Evolutionary conservation across 768 basidiomycete genomes (phyloP), one percentile per base, ranked within the genome.

Genomic region (Macrolepiota dolichaula): DNA sequence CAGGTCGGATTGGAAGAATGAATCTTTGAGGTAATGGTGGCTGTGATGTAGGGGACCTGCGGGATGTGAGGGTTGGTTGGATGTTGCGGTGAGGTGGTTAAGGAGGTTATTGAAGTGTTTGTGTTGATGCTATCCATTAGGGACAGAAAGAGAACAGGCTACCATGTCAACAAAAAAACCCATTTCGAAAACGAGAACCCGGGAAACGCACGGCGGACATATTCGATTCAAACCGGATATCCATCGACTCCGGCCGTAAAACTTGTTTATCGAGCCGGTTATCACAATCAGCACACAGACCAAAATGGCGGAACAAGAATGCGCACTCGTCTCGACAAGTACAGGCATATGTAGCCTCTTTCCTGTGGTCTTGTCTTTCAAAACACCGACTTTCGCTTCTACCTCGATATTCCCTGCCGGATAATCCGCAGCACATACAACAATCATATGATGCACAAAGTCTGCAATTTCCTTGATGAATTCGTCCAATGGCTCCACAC

Each of bases 401-500:
- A 96, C 89, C 77, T 96, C 95, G 25, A 96, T 36, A 78, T 78
- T 36, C 85, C 84, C 55, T 66, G 64, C 5, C 67, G 65, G 10
- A 82, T 55, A 56, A 27, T 75, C 69, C 64, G 85, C 80, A 19
- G 85, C 82, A 24, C 82, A 81, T 4, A 77, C 85, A 57, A 70
- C 68, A 66, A 92, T 85, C 77, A 81, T 86, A 68, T 88, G 86
- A 73, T 86, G 86, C 40, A 96, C 78, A 73, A 93, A 97, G 75
- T 96, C 92, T 38, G 92, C 94, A 59, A 97, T 82, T 70, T 94
- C 91, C 70, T 86, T 86, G 71, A 94, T 94, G 70, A 97, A 95
- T 69, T 96, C 95, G 72, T 97, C 95, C 32, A 93, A 77, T 1
- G 94, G 94, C 70, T 96, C 94, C 53, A 94, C 87, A 56, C 90